Evolutionary conservation across 192 early-diverging fungal species (phyloP).

Genomic region (Phlyctochytrium planicorne): DNA sequence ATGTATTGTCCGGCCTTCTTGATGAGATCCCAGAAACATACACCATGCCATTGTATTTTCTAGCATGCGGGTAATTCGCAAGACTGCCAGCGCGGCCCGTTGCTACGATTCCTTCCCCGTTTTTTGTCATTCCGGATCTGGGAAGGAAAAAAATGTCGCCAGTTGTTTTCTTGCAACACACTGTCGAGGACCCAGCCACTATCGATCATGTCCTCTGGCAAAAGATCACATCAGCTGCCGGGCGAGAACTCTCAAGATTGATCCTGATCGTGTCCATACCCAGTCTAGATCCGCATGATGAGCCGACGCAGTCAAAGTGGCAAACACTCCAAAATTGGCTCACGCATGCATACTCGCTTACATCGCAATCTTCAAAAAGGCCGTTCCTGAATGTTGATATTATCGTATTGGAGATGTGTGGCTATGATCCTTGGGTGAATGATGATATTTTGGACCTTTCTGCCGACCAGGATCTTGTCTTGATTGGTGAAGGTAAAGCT

Average conservation of each 20-base stretch:
- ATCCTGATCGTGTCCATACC: too few species aligned
- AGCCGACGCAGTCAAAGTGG: too few species aligned
- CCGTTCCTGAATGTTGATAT: conserved; percentile 57
- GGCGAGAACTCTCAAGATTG: too few species aligned
- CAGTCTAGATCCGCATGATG: too few species aligned
- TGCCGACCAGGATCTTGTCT: neutral
- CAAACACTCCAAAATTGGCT: too few species aligned
- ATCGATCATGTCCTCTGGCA: neutral
- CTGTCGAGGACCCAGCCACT: neutral
- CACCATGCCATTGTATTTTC: conserved; percentile 52
- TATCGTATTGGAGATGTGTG: conserved; percentile 60
- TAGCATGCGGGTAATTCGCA: conserved; percentile 69
- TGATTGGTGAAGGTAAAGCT: neutral
- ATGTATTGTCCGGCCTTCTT: conserved; percentile 58
- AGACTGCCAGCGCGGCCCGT: conserved; percentile 51
- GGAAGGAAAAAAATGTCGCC: neutral
- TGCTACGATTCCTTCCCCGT: conserved; percentile 54
- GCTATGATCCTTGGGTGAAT: conserved; percentile 48
- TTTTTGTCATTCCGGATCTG: conserved; percentile 25
- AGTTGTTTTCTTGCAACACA: neutral
- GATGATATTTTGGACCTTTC: neutral
- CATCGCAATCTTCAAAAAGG: too few species aligned
- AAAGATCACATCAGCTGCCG: neutral
- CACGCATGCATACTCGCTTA: too few species aligned
- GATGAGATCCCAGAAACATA: conserved; percentile 64